phyloP scores from a whole-genome alignment of 768 basidiomycete species.

The Phlegmacium glaucopus region DNA sequence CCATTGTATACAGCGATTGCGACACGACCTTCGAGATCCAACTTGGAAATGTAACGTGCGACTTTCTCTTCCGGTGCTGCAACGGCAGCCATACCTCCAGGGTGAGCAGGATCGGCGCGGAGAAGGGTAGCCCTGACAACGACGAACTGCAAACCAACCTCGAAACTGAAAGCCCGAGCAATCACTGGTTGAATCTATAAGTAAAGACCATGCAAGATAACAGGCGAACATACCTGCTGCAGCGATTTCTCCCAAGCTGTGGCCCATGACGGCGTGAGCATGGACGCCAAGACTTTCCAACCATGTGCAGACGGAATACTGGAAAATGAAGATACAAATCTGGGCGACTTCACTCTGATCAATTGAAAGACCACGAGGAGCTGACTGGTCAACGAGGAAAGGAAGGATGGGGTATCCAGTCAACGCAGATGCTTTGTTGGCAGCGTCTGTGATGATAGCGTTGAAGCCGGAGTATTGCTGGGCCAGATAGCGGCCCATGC shows the following conservation, averaged over 20 bases:
- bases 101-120: constrained; percentile 21
- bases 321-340: constrained; percentile 35
- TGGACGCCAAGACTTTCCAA: constrained; percentile 24
- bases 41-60: constrained; percentile 16
- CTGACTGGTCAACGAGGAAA: constrained; percentile 24
- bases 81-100: constrained; percentile 32
- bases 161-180: constrained; percentile 25
- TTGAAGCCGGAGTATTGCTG: constrained; percentile 26
- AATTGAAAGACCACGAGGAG: constrained; percentile 19
- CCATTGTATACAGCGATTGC: constrained; percentile 29
- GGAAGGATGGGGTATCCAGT: constrained; percentile 26
- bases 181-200: constrained; percentile 15
- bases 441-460: constrained; percentile 21
- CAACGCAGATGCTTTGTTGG: constrained; percentile 21
- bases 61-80: constrained; percentile 22
- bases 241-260: constrained; percentile 36
- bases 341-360: constrained; percentile 30
- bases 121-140: constrained; percentile 26
- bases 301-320: constrained; percentile 30
- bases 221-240: constrained; percentile 26
- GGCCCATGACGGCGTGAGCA: constrained; percentile 30
- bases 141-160: constrained; percentile 27
- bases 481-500: constrained; percentile 31
- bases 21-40: constrained; percentile 18
- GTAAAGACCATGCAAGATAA: background rate